Evolutionary conservation across 768 basidiomycete genomes (phyloP).

Genomic region (Gymnopilus junonius): DNA sequence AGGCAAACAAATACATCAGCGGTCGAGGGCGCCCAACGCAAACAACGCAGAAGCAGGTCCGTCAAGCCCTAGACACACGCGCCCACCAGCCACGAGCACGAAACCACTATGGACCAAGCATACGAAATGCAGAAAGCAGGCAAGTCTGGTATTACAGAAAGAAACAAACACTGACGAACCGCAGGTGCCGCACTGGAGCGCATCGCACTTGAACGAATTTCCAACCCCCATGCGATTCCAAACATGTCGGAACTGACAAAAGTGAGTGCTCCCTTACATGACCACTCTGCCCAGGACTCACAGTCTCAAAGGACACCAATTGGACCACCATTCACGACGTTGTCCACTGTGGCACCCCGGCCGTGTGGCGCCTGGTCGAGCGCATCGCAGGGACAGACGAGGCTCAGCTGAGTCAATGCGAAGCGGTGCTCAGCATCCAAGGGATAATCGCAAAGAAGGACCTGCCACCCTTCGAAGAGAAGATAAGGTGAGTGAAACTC

Average conservation of each 20-base stretch:
- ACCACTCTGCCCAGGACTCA: not conserved
- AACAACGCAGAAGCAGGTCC: too few species aligned
- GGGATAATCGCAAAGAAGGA: constrained; percentile 1
- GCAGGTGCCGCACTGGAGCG: not conserved
- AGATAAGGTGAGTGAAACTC: too few species aligned
- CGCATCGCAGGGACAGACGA: not conserved
- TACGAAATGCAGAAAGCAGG: not conserved
- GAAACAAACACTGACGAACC: not conserved
- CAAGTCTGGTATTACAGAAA: not conserved
- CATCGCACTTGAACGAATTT: not conserved
- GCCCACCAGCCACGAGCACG: not conserved
- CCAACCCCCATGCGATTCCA: not conserved
- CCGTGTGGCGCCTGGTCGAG: too few species aligned
- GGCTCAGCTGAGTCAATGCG: not conserved
- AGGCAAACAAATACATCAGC: too few species aligned
- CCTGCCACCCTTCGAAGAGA: too few species aligned
- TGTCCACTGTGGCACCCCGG: not conserved
- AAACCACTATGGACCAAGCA: not conserved
- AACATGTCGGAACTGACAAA: not conserved
- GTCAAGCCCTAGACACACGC: not conserved
- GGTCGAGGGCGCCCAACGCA: too few species aligned
- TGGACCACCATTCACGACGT: not conserved
- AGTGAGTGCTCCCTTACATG: not conserved
- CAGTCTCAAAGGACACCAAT: not conserved
- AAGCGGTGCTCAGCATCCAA: not conserved